A percentile compares a stretch with the other conserved stretches of the same genome.
phyloP scores from a whole-genome alignment of 129 eudicot species.

The Mikania micrantha region DNA sequence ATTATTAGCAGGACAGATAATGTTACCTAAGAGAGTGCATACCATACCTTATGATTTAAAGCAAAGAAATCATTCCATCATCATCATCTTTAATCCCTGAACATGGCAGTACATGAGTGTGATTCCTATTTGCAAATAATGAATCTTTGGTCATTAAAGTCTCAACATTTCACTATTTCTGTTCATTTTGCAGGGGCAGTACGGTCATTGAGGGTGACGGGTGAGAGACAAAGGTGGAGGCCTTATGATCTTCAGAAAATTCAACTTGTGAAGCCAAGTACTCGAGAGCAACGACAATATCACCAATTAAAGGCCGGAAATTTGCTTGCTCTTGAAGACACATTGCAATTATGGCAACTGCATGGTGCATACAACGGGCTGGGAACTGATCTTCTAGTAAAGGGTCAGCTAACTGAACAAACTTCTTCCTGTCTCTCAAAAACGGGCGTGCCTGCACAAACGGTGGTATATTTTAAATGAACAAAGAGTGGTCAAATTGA shows the following conservation, averaged over 20 bases:
- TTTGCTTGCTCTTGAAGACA: slow-evolving; percentile 75
- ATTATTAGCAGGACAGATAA: background rate
- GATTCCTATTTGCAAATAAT: background rate
- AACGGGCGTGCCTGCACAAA: slow-evolving; percentile 61
- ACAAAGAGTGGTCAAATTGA: background rate
- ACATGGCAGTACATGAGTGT: background rate
- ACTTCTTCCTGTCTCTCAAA: slow-evolving; percentile 54
- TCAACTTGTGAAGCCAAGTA: slow-evolving; percentile 60
- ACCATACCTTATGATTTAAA: slow-evolving; percentile 19
- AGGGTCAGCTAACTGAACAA: slow-evolving; percentile 67
- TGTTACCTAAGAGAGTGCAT: no score
- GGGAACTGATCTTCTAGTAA: slow-evolving; percentile 48
- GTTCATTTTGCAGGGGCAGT: background rate
- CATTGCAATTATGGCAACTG: slow-evolving; percentile 67
- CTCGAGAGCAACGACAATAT: slow-evolving; percentile 75
- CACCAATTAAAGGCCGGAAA: slow-evolving; percentile 66
- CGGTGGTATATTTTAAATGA: background rate
- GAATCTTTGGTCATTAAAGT: background rate
- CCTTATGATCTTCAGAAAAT: slow-evolving; percentile 22
- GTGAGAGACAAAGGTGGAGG: slow-evolving; percentile 28
- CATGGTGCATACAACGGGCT: slow-evolving; percentile 56
- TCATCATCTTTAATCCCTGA: slow-evolving; percentile 7
- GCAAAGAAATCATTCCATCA: background rate
- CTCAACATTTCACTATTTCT: slow-evolving; percentile 2
- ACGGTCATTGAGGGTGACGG: background rate